Evolutionary conservation across 495 filamentous ascomycete species (phyloP), one percentile per base, ranked within the genome.

Genomic region (Aspergillus asperescens): DNA sequence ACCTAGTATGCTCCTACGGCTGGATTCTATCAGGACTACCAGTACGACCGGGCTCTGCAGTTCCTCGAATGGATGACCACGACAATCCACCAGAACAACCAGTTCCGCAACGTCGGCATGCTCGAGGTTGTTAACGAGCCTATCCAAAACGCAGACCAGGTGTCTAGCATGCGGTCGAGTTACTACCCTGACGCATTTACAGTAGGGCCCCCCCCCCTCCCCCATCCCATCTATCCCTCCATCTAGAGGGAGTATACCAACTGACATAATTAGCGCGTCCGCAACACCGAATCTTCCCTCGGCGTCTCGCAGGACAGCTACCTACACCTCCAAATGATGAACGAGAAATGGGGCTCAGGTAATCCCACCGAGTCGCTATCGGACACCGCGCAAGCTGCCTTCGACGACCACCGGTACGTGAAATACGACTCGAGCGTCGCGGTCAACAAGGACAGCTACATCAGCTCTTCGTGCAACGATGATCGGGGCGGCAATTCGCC

Each of bases 61-160:
- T 85, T 81, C 64, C 74, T 83, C 22, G 72, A 78, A 49, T 82
- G 77, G 78, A 76, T 85, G 62, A 72, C 77, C 4, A 70, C 73
- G 16, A 67, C 64, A n/a, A 74, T 81, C 50, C 81, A 84, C 56
- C 69, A 63, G 4, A 78, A 77, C 55, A 41, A 57, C 34, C 74
- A 73, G 28, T 79, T 77, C 58, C 56, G 69, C 28, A 80, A 71
- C n/a, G 81, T 84, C 41, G 81, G 83, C 23, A 81, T 79, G 67
- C 52, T 85, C 9, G 72, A 82, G 50, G 62, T 84, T 19, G 65
- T 85, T 31, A 85, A 85, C 63, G 81, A 85, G 67, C 83, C 83
- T 3, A 54, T 74, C 3, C 68, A 73, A 48, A 55, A 67, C 28
- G 54, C 47, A 39, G 63, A 54, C 46, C 49, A 67, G 27, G 58